phyloP scores from a whole-genome alignment of 2,329 filamentous ascomycete genomes.

The Drechmeria coniospora region DNA sequence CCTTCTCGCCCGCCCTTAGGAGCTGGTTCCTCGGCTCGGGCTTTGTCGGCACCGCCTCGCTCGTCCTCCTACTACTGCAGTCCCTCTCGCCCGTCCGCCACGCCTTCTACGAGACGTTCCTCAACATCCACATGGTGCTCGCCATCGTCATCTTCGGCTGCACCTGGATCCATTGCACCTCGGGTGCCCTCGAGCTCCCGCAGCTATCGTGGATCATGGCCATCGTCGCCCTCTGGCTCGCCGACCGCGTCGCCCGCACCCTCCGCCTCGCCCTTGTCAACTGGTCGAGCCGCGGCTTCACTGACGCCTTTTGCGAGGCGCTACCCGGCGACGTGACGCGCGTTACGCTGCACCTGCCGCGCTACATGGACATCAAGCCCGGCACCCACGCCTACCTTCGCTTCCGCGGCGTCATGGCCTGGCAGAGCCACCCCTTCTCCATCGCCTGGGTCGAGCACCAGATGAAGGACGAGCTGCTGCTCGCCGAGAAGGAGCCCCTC shows the following conservation, averaged over 20 bases:
- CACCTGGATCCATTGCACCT: conserved; percentile 64
- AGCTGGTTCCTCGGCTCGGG: conserved; percentile 53
- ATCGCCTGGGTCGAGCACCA: conserved; percentile 56
- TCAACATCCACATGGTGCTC: conserved; percentile 69
- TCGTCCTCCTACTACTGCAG: conserved; percentile 51
- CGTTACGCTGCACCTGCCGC: conserved; percentile 55
- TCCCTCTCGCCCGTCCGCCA: conserved; percentile 72
- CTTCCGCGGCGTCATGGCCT: conserved; percentile 47
- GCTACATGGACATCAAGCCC: conserved; percentile 48
- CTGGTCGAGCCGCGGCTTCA: conserved; percentile 41
- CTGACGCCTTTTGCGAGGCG: conserved; percentile 49
- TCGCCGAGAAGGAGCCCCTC: conserved; percentile 25
- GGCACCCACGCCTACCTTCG: conserved; percentile 65
- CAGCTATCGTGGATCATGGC: conserved; percentile 63
- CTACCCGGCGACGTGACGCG: conserved; percentile 55
- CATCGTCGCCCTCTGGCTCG: conserved; percentile 61
- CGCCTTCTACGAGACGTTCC: conserved; percentile 94
- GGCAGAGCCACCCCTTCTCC: conserved; percentile 67
- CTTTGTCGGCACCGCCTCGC: conserved; percentile 41
- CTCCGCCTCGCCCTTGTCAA: conserved; percentile 51
- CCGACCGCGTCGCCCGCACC: conserved; percentile 52
- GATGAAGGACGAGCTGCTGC: conserved; percentile 21
- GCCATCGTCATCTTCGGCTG: conserved; percentile 52
- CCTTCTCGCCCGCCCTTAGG: conserved; percentile 35
- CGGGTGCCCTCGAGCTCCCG: conserved; percentile 50